These are phyloP conservation scores for Prunus persica DNA, from an alignment of 306 rosid species.

Conservation along the genomic window DNA sequence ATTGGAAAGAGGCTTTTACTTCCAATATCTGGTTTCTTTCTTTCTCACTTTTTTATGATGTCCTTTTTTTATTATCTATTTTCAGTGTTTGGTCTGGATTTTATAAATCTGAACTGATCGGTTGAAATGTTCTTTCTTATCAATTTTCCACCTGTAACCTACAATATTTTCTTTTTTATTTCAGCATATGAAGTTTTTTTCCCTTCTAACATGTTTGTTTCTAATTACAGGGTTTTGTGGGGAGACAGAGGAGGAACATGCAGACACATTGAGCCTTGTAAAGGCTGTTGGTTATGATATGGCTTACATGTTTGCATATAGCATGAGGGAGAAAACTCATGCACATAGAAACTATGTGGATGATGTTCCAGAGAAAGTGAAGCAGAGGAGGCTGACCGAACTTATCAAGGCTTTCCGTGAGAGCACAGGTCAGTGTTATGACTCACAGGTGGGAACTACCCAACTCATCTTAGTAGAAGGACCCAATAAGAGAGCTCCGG, in stretches of 20 bases:
- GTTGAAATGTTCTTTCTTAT: background rate
- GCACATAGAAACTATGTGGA: conserved; percentile 86
- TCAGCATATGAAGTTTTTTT: background rate
- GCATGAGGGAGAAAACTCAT: conserved; percentile 99
- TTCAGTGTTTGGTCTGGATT: background rate
- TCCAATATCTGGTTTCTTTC: background rate
- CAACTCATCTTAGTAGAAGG: conserved; percentile 97
- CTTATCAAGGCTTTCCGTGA: conserved; percentile 79
- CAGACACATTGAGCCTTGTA: conserved; percentile 64
- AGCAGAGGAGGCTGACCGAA: conserved; percentile 92
- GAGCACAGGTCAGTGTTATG: conserved; percentile 85
- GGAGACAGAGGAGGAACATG: conserved; percentile 89
- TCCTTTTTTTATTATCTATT: background rate
- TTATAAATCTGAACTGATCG: background rate
- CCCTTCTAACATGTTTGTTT: conserved; percentile 20
- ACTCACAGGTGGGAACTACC: conserved; percentile 68
- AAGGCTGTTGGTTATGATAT: conserved; percentile 80
- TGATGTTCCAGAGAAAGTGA: conserved; percentile 81
- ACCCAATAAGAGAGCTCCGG: conserved; percentile 86
- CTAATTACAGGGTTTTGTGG: conserved; percentile 78
- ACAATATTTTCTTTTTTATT: background rate
- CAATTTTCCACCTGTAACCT: background rate
- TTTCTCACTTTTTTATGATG: background rate
- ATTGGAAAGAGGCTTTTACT: background rate
- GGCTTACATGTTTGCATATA: conserved; percentile 98